phyloP scores from a whole-genome alignment of 768 basidiomycete species.

The Collybia mongolica region DNA sequence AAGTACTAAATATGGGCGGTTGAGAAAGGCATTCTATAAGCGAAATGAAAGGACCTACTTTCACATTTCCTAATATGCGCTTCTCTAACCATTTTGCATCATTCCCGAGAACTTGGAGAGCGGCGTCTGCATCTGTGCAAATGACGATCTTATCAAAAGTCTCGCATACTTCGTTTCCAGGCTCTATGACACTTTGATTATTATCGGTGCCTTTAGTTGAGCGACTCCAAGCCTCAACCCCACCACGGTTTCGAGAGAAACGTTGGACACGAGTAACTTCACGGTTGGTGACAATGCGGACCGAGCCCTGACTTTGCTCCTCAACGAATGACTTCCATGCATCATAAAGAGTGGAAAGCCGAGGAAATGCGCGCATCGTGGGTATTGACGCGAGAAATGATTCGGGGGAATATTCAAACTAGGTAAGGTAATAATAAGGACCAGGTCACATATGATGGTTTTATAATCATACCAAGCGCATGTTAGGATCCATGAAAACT shows the following conservation, averaged over 20 bases:
- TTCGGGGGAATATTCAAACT: conserved; percentile 30
- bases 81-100: conserved; percentile 26
- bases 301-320: conserved; percentile 21
- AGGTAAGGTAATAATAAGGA: not conserved
- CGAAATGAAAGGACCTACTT: conserved; percentile 11
- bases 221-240: conserved; percentile 24
- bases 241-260: conserved; percentile 13
- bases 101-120: conserved; percentile 20
- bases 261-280: conserved; percentile 27
- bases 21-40: not conserved
- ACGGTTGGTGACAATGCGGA: conserved; percentile 19
- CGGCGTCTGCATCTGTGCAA: conserved; percentile 26
- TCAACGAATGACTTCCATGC: conserved; percentile 25
- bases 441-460: not conserved
- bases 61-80: conserved; percentile 28
- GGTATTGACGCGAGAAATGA: conserved; percentile 27
- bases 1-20: conserved; percentile 24
- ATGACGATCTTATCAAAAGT: conserved; percentile 25
- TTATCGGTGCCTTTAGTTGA: conserved; percentile 25
- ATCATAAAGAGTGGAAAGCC: conserved; percentile 22
- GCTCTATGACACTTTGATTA: conserved; percentile 22
- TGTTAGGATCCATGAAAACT: conserved; percentile 32
- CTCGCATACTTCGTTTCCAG: conserved; percentile 23
- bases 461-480: conserved; percentile 24
- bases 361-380: conserved; percentile 27